phyloP scores from a whole-genome alignment of 352 stramenopile genomes.

The Pythium guiyangense region DNA sequence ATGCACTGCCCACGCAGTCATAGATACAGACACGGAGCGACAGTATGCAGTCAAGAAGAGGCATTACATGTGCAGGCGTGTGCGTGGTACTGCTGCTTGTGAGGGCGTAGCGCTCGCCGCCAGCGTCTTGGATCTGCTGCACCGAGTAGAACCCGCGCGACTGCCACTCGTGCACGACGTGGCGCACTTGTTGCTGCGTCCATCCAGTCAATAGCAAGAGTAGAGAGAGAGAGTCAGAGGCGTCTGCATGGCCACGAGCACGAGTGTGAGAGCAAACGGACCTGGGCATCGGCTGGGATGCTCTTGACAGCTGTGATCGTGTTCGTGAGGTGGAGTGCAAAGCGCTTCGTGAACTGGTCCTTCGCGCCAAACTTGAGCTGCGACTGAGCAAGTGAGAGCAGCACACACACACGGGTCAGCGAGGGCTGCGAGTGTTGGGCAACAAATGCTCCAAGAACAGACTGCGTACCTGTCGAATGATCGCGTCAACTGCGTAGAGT shows the following conservation, averaged over 20 bases:
- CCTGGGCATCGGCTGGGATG: slow-evolving; percentile 56
- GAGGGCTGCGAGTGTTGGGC: neutral
- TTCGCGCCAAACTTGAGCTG: slow-evolving; percentile 63
- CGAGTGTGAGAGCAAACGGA: slow-evolving; percentile 8
- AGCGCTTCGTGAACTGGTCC: slow-evolving; percentile 75
- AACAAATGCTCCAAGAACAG: neutral
- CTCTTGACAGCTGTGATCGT: slow-evolving; percentile 74
- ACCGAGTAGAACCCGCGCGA: slow-evolving; percentile 64
- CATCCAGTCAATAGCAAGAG: neutral
- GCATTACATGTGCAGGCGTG: slow-evolving; percentile 6
- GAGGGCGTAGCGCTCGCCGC: slow-evolving; percentile 33
- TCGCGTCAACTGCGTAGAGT: slow-evolving; percentile 80
- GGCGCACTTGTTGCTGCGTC: slow-evolving; percentile 44
- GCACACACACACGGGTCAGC: slow-evolving; percentile 1
- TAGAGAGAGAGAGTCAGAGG: neutral
- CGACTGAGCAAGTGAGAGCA: slow-evolving; percentile 27
- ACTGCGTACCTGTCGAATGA: slow-evolving; percentile 59
- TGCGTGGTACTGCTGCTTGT: slow-evolving; percentile 13
- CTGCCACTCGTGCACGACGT: slow-evolving; percentile 81
- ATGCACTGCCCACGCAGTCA: neutral
- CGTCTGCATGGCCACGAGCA: neutral
- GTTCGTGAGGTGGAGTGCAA: slow-evolving; percentile 61
- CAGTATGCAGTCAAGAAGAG: no score
- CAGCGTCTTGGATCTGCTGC: slow-evolving; percentile 56
- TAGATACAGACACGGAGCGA: neutral